Percentiles rank a stretch among this genome's conserved stretches.
phyloP scores from a whole-genome alignment of 345 rosid species.

The Psidium guajava region DNA sequence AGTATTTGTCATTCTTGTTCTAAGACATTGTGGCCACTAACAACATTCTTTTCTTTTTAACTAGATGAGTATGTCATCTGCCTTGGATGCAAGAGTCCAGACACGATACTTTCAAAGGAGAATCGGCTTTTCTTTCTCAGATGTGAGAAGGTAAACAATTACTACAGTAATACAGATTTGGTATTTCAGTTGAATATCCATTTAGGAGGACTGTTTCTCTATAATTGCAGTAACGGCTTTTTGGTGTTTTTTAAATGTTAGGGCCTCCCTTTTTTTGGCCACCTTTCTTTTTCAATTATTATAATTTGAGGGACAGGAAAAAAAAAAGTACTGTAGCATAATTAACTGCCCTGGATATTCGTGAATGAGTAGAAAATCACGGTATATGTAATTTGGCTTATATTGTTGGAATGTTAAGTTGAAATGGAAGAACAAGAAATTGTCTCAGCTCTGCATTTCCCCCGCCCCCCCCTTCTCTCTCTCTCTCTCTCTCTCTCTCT shows the following conservation, averaged over 20 bases:
- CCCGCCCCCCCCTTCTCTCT: too few species aligned
- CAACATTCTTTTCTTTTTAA: not conserved
- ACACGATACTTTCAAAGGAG: slow-evolving; percentile 61
- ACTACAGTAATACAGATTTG: not conserved
- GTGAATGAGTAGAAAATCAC: not conserved
- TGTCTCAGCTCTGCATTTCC: not conserved
- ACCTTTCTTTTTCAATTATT: not conserved
- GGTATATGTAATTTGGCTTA: not conserved
- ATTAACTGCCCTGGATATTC: not conserved
- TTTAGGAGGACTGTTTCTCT: not conserved
- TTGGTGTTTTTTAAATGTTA: not conserved
- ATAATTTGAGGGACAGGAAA: not conserved
- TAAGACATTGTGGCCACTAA: not conserved
- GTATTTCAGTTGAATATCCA: not conserved
- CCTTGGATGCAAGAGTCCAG: slow-evolving; percentile 63
- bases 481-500: not conserved
- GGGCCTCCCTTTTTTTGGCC: not conserved
- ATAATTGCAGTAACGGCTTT: not conserved
- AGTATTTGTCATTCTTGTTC: not conserved
- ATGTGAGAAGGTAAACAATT: slow-evolving; percentile 51
- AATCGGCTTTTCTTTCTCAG: slow-evolving; percentile 60
- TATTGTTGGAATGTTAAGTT: not conserved
- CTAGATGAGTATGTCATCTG: slow-evolving; percentile 52
- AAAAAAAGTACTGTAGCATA: not conserved
- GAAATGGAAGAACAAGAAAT: not conserved